Base-by-base conservation (phyloP, 768 basidiomycete genomes). In the Serendipita vermifera region DNA sequence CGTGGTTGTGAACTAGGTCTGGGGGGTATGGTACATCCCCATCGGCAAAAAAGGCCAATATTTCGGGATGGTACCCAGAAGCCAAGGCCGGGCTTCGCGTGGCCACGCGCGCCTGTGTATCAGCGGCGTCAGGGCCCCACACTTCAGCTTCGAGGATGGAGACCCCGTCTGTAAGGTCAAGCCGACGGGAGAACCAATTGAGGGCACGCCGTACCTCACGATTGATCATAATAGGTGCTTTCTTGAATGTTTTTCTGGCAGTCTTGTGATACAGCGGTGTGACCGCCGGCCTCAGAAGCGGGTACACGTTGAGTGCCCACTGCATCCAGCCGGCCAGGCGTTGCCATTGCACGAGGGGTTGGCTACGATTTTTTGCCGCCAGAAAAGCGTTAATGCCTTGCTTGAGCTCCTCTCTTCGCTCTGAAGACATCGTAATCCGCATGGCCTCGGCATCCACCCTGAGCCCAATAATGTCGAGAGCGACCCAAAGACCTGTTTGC, bases 291-390 rank as follows among this genome's bases (percentile, higher is more conserved):
- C 64, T 60, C 0, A 76, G 61, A 0, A 69, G 57, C 0, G 73
- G 73, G 41, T 62, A 72, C 2, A 69, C 68, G 51, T 75, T 76
- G 20, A 76, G 61, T 0, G 62, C 57, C 73, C 73, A 75, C 46
- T 74, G 75, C 13, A 66, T 17, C 68, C 67, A 73, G 0, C 71
- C 73, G 0, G 65, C 65, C 0, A 75, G 55, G 0, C 36, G 35
- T 48, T 70, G 70, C 51, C 62, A 73, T 5, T 63, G 33, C 0
- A 56, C 38, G 0, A 70, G 60, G 3, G 31, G 56, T 39, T 48
- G 38, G 0, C 61, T 59, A 7, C 62, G 43, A 32, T 59, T 61
- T 38, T 57, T 1, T 58, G 46, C 0, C n/a, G n/a, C n/a, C n/a
- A n/a, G 60, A 41, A 70, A 66, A 0, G 58, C 55, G 0, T 13